Conservation (phyloP, 2,329 filamentous ascomycete species). For the Chrysosporium keratinophilum region DNA sequence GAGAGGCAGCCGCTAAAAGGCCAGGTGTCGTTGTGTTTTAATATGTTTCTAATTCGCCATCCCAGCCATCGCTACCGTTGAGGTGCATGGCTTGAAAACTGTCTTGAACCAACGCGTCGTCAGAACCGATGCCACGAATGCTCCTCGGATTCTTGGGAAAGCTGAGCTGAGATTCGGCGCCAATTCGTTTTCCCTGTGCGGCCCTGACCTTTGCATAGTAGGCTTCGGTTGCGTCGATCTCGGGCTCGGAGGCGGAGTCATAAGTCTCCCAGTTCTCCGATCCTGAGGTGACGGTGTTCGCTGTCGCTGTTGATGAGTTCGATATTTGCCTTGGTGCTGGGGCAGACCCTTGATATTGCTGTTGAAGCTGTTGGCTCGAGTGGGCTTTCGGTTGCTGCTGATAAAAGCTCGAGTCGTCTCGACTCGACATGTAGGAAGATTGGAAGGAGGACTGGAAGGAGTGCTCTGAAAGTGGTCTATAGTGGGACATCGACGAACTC, state of each 20-base stretch:
- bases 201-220: conserved; percentile 72
- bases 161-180: conserved; percentile 30
- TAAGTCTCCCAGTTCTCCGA: conserved; percentile 99
- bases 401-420: conserved; percentile 26
- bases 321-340: conserved; percentile 55
- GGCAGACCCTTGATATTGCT: conserved; percentile 3
- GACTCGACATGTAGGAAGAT: conserved; percentile 33
- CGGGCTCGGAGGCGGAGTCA: conserved; percentile 67
- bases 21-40: conserved; percentile 17
- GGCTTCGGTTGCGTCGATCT: conserved; percentile 62
- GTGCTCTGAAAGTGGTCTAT: conserved; percentile 32
- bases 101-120: conserved; percentile 32
- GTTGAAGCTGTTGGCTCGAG: conserved; percentile 9
- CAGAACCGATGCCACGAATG: conserved; percentile 39
- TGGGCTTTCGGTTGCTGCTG: conserved; percentile 19
- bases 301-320: conserved; percentile 52
- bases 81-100: conserved; percentile 38
- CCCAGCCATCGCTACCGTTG: conserved; percentile 45
- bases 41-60: conserved; percentile 41
- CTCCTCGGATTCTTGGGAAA: conserved; percentile 35
- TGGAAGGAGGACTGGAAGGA: conserved; percentile 29
- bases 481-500: conserved; percentile 35
- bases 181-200: conserved; percentile 54
- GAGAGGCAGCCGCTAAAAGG: not conserved
- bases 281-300: conserved; percentile 57